Evolutionary conservation across 805 yeast species (phyloP).

Genomic region (Candida pini): DNA sequence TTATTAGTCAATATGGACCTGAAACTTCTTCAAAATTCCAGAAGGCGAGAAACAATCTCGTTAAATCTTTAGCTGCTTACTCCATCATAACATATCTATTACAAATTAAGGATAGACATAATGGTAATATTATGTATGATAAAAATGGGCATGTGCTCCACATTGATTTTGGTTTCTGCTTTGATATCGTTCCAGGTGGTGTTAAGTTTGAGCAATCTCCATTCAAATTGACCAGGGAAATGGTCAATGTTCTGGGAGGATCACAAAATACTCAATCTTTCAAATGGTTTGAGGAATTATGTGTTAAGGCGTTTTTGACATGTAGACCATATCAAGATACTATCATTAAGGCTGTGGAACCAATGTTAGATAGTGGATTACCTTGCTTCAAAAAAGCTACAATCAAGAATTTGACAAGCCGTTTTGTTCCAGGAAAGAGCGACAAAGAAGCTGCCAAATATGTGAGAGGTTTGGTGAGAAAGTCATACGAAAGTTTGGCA

Average conservation of each 20-base stretch:
- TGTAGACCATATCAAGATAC: constrained; percentile 84
- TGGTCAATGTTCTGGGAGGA: constrained; percentile 97
- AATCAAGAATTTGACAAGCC: constrained; percentile 63
- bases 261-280: constrained; percentile 76
- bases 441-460: constrained; percentile 81
- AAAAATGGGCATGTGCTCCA: constrained; percentile 92
- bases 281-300: constrained; percentile 89
- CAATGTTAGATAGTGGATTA: constrained; percentile 92
- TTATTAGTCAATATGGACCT: constrained; percentile 89
- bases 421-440: constrained; percentile 76
- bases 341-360: constrained; percentile 77
- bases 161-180: constrained; percentile 97
- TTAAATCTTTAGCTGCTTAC: constrained; percentile 91
- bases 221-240: constrained; percentile 91
- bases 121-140: constrained; percentile 96
- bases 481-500: constrained; percentile 79
- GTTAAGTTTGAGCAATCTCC: constrained; percentile 98
- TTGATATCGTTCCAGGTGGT: constrained; percentile 98
- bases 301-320: constrained; percentile 87
- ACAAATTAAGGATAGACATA: constrained; percentile 96
- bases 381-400: constrained; percentile 94
- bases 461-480: constrained; percentile 70
- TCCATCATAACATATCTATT: constrained; percentile 84
- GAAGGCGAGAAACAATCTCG: constrained; percentile 85
- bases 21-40: constrained; percentile 87